These are phyloP conservation scores for Bipolaris victoriae DNA, from an alignment of 2,329 filamentous ascomycete genomes.

Conservation along the genomic window DNA sequence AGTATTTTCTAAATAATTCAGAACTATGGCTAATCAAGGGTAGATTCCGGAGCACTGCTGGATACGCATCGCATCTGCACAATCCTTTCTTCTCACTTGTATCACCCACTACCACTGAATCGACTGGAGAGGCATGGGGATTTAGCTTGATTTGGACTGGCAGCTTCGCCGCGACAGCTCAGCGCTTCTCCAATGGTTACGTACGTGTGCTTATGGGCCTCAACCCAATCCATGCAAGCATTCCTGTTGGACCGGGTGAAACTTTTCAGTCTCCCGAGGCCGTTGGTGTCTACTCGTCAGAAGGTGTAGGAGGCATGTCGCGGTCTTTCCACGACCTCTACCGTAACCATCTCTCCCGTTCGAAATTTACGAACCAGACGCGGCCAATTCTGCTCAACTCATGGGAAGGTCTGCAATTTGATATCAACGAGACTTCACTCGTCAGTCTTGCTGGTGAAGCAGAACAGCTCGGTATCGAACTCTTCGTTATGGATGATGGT, in stretches of 20 bases:
- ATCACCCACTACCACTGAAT: slow-evolving; percentile 64
- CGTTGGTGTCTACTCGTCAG: slow-evolving; percentile 65
- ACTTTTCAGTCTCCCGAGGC: slow-evolving; percentile 67
- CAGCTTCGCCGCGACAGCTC: slow-evolving; percentile 66
- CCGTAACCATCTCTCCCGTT: slow-evolving; percentile 65
- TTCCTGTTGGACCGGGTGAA: slow-evolving; percentile 62
- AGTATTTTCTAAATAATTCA: background rate
- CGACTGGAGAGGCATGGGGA: slow-evolving; percentile 66
- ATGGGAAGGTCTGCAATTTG: slow-evolving; percentile 68
- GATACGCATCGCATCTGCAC: slow-evolving; percentile 68
- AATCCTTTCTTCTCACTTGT: slow-evolving; percentile 69
- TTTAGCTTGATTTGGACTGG: slow-evolving; percentile 70
- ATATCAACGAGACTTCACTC: slow-evolving; percentile 64
- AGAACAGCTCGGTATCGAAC: slow-evolving; percentile 64
- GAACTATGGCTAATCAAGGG: slow-evolving; percentile 10
- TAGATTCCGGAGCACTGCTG: slow-evolving; percentile 66
- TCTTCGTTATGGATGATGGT: slow-evolving; percentile 71
- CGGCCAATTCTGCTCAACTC: slow-evolving; percentile 67
- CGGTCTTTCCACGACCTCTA: slow-evolving; percentile 67
- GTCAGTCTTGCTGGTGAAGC: slow-evolving; percentile 63
- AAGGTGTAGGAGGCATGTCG: slow-evolving; percentile 67
- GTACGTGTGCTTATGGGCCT: slow-evolving; percentile 66
- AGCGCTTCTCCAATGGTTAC: slow-evolving; percentile 67
- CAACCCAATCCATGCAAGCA: slow-evolving; percentile 66
- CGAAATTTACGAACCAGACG: slow-evolving; percentile 59